A percentile compares a stretch with the other conserved stretches of the same genome.
These are phyloP conservation scores for Metschnikowia noctiluminum DNA, from an alignment of 805 yeast species.

Conservation along the genomic window DNA sequence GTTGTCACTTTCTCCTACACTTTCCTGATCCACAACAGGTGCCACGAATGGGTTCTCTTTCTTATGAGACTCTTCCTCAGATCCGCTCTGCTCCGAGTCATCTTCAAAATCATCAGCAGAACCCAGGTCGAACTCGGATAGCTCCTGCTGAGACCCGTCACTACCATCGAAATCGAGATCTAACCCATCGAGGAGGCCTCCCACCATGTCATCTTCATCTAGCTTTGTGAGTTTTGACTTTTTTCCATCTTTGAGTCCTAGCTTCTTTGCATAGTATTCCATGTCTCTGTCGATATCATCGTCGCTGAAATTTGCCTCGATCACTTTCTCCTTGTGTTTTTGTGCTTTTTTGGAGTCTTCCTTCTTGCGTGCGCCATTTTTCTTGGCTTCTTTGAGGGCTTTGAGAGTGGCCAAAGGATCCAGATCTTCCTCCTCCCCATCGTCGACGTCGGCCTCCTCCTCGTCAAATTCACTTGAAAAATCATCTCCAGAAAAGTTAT, in stretches of 20 bases:
- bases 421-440: slow-evolving; percentile 15
- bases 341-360: slow-evolving; percentile 17
- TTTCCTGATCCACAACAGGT: slow-evolving; percentile 17
- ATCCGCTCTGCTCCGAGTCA: slow-evolving; percentile 22
- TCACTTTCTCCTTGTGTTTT: slow-evolving; percentile 8
- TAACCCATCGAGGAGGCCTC: slow-evolving; percentile 79
- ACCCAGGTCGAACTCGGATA: slow-evolving; percentile 9
- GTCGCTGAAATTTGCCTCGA: slow-evolving; percentile 16
- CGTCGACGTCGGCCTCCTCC: slow-evolving; percentile 14
- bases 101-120: slow-evolving; percentile 13
- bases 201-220: slow-evolving; percentile 73
- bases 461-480: slow-evolving; percentile 13
- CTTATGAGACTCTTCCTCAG: slow-evolving; percentile 22
- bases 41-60: slow-evolving; percentile 50
- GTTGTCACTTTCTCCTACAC: slow-evolving; percentile 6
- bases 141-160: slow-evolving; percentile 19
- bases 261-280: slow-evolving; percentile 75
- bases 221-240: slow-evolving; percentile 42
- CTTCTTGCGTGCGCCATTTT: slow-evolving; percentile 13
- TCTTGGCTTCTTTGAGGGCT: slow-evolving; percentile 15
- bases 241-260: slow-evolving; percentile 62
- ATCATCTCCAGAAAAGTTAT: slow-evolving; percentile 13
- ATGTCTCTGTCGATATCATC: slow-evolving; percentile 60
- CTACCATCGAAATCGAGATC: slow-evolving; percentile 44
- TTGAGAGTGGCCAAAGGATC: slow-evolving; percentile 28